Conservation (phyloP, 306 rosid species). For the Castanea crenata region DNA sequence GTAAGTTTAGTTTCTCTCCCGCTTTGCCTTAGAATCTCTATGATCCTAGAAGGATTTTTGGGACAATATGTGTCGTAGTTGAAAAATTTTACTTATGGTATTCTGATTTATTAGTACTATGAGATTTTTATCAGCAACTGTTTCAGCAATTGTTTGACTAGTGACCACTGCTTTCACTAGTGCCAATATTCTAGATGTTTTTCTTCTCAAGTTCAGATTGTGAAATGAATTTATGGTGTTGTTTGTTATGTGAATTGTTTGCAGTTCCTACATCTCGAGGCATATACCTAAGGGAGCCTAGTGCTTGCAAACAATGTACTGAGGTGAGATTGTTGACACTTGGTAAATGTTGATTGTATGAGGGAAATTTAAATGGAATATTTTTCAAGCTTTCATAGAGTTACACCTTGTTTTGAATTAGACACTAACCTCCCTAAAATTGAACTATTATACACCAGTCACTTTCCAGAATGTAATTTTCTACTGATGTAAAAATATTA, state of each 20-base stretch:
- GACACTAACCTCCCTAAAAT: no score
- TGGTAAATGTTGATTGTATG: constrained; percentile 17
- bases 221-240: background rate
- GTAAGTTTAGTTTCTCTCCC: constrained; percentile 54
- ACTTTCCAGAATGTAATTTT: no score
- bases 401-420: no score
- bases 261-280: constrained; percentile 81
- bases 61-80: background rate
- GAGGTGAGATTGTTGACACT: constrained; percentile 66
- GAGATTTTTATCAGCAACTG: background rate
- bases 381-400: no score
- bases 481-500: no score
- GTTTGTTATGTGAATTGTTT: constrained; percentile 34
- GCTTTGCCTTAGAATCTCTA: background rate
- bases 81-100: background rate
- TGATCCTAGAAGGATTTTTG: background rate
- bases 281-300: constrained; percentile 88
- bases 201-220: background rate
- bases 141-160: background rate
- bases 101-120: background rate
- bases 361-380: background rate
- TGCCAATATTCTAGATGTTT: background rate
- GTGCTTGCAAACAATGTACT: constrained; percentile 64
- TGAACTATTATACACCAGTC: no score
- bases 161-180: background rate